These are phyloP conservation scores for Whalleya microplaca DNA, from an alignment of 2,329 filamentous ascomycete species.

Conservation along the genomic window DNA sequence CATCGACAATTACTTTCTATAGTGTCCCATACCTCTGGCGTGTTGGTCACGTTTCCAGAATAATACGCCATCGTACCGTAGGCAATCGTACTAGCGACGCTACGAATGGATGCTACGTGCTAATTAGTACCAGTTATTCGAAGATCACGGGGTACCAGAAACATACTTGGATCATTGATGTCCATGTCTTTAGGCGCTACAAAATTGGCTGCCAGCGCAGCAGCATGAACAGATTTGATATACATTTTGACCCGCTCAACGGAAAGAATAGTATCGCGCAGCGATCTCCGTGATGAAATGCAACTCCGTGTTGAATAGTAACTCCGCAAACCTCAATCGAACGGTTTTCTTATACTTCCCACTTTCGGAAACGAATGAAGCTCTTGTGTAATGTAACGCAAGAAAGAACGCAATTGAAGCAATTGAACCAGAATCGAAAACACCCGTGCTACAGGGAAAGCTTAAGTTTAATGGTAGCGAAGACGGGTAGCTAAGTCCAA, in stretches of 20 bases:
- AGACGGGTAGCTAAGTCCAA: slow-evolving; percentile 4
- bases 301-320: slow-evolving; percentile 7
- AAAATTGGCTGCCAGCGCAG: slow-evolving; percentile 33
- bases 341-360: slow-evolving; percentile 12
- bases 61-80: slow-evolving; percentile 67
- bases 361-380: slow-evolving; percentile 3
- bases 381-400: slow-evolving; percentile 5
- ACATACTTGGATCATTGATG: slow-evolving; percentile 36
- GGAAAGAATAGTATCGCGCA: slow-evolving; percentile 16
- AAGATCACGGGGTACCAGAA: neutral
- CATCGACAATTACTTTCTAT: neutral
- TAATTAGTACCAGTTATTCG: slow-evolving; percentile 18
- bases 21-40: slow-evolving; percentile 42
- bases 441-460: slow-evolving; percentile 1
- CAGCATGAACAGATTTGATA: slow-evolving; percentile 34
- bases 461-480: neutral
- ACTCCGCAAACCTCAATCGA: no score
- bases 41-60: slow-evolving; percentile 61
- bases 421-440: slow-evolving; percentile 2
- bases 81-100: slow-evolving; percentile 63
- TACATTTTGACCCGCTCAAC: slow-evolving; percentile 26
- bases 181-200: slow-evolving; percentile 45
- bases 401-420: slow-evolving; percentile 1
- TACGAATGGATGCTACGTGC: slow-evolving; percentile 60
- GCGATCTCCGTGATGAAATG: slow-evolving; percentile 16